Evolutionary conservation across 2,329 filamentous ascomycete genomes (phyloP).

Genomic region (Phialocephala sp.): DNA sequence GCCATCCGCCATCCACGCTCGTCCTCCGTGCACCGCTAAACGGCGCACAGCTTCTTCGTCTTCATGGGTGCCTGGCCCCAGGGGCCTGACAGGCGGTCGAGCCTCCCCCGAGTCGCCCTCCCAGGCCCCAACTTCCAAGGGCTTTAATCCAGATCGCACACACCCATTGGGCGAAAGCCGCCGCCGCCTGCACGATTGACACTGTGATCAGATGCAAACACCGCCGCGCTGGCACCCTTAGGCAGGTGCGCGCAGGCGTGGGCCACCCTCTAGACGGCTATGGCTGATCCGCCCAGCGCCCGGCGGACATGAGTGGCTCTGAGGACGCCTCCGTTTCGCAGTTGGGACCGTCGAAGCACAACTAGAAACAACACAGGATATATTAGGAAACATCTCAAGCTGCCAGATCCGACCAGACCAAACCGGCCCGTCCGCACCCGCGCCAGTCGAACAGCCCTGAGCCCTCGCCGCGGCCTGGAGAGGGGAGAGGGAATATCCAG

Average conservation of each 20-base stretch:
- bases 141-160: constrained; percentile 28
- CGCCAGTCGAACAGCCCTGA: not conserved
- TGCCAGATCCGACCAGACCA: not conserved
- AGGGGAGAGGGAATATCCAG: not conserved
- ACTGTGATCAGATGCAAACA: constrained; percentile 33
- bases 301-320: not conserved
- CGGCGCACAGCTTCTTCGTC: not conserved
- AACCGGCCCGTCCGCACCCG: not conserved
- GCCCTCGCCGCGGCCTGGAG: not conserved
- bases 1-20: not conserved
- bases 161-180: constrained; percentile 13
- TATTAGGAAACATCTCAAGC: constrained; percentile 8
- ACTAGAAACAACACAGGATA: constrained; percentile 24
- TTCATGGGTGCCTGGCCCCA: not conserved
- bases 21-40: not conserved
- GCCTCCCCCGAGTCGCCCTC: constrained; percentile 15
- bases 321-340: constrained; percentile 26
- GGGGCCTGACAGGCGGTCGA: constrained; percentile 18
- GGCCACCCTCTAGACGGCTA: constrained; percentile 15
- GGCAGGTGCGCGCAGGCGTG: no score
- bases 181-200: constrained; percentile 31
- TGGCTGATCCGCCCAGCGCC: constrained; percentile 15
- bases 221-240: constrained; percentile 2
- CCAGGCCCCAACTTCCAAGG: constrained; percentile 26
- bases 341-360: constrained; percentile 17